phyloP scores from a whole-genome alignment of 108 stramenopile genomes.

The Pelagomonas calceolata region DNA sequence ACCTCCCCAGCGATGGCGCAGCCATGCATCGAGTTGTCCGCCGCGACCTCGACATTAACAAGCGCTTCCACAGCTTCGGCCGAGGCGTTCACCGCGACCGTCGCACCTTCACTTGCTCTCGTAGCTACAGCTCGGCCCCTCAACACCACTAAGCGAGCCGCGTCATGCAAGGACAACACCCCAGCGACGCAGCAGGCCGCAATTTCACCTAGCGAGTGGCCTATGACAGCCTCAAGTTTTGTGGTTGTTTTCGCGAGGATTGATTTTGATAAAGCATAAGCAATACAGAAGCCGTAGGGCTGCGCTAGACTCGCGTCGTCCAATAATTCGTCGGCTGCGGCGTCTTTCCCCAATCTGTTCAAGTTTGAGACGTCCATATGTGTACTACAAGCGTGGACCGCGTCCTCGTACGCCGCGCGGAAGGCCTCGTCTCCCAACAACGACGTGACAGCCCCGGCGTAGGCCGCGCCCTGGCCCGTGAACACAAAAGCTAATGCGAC shows the following conservation, averaged over 20 bases:
- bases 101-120: background rate
- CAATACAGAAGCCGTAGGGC: background rate
- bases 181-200: constrained; percentile 8
- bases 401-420: background rate
- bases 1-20: background rate
- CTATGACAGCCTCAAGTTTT: background rate
- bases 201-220: constrained; percentile 12
- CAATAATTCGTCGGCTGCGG: background rate
- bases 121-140: background rate
- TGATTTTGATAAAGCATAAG: background rate
- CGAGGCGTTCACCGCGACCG: background rate
- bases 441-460: background rate
- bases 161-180: background rate
- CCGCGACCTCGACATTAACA: background rate
- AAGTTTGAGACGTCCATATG: no score
- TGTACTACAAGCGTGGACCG: background rate
- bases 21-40: background rate
- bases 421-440: background rate
- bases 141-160: background rate
- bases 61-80: background rate
- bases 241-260: background rate
- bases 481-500: background rate
- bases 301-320: background rate
- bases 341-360: no score
- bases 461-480: background rate